phyloP scores from a whole-genome alignment of 306 rosid genomes.

The Quillaja saponaria region DNA sequence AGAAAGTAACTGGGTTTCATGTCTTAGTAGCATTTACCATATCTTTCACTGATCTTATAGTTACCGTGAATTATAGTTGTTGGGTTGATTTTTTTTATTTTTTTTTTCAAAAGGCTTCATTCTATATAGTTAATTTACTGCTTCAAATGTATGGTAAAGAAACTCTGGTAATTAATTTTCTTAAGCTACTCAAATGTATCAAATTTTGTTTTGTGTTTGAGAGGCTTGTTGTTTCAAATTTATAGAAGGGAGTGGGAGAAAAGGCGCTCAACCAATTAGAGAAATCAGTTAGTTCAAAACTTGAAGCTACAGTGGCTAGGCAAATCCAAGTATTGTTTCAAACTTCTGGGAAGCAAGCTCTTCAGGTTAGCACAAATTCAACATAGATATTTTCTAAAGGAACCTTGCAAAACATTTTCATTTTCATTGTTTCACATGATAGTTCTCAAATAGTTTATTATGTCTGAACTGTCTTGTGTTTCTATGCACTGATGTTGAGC shows the following conservation, averaged over 20 bases:
- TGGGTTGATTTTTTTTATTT: background rate
- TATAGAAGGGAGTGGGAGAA: constrained; percentile 79
- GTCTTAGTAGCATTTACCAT: background rate
- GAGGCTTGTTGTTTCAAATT: constrained; percentile 25
- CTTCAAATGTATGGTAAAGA: constrained; percentile 5
- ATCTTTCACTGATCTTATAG: constrained; percentile 7
- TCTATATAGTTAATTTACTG: constrained; percentile 14
- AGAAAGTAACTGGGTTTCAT: constrained; percentile 11
- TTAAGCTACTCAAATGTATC: constrained; percentile 1
- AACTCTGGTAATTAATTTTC: constrained; percentile 1
- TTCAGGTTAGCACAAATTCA: constrained; percentile 51
- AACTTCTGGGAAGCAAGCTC: constrained; percentile 73
- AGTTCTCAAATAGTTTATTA: background rate
- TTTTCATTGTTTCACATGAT: background rate
- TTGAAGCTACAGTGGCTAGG: constrained; percentile 61
- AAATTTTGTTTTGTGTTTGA: constrained; percentile 21
- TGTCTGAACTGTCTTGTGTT: background rate
- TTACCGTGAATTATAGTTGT: constrained; percentile 7
- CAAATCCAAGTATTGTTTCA: constrained; percentile 74
- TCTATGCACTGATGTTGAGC: constrained; percentile 7
- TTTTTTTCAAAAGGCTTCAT: background rate
- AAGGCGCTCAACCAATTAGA: constrained; percentile 65
- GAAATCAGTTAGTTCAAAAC: constrained; percentile 58
- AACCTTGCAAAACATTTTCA: background rate
- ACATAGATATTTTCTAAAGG: constrained; percentile 6